Conservation (phyloP, 139 green algal genomes). For the Coccomyxa sp. region DNA sequence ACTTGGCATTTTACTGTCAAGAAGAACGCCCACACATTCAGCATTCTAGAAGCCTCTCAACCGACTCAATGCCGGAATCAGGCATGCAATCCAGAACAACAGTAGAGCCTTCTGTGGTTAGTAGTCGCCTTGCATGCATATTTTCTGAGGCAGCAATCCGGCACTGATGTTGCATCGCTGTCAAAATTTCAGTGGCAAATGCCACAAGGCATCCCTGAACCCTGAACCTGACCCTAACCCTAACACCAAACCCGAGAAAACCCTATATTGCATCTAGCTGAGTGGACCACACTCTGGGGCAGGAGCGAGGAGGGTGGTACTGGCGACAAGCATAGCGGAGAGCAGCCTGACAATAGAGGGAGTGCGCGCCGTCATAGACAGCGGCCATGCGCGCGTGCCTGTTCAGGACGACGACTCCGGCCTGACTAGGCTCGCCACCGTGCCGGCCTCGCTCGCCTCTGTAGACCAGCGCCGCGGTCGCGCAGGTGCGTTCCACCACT, state of each 20-base stretch:
- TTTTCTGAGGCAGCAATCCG: no score
- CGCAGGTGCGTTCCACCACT: slow-evolving; percentile 17
- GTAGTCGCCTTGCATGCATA: no score
- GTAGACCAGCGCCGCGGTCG: slow-evolving; percentile 52
- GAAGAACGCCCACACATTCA: no score
- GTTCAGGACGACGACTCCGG: slow-evolving; percentile 37
- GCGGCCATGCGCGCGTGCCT: slow-evolving; percentile 35
- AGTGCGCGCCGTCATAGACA: slow-evolving; percentile 65
- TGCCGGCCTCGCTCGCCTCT: slow-evolving; percentile 35
- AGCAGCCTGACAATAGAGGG: slow-evolving; percentile 56
- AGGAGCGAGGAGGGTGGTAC: slow-evolving; percentile 42
- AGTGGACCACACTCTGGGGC: no score
- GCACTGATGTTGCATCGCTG: not conserved
- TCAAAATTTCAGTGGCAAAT: not conserved
- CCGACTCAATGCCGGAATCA: no score
- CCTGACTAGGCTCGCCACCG: slow-evolving; percentile 31
- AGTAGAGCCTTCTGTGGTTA: no score
- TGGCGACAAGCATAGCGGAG: slow-evolving; percentile 61
- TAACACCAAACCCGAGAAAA: not conserved
- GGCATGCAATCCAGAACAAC: no score
- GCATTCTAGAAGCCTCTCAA: no score
- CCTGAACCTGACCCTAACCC: not conserved
- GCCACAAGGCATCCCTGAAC: not conserved
- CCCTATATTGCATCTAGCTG: not conserved
- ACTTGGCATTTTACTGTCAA: no score